phyloP scores from a whole-genome alignment of 192 early-diverging fungal species.

The Umbelopsis ramanniana region DNA sequence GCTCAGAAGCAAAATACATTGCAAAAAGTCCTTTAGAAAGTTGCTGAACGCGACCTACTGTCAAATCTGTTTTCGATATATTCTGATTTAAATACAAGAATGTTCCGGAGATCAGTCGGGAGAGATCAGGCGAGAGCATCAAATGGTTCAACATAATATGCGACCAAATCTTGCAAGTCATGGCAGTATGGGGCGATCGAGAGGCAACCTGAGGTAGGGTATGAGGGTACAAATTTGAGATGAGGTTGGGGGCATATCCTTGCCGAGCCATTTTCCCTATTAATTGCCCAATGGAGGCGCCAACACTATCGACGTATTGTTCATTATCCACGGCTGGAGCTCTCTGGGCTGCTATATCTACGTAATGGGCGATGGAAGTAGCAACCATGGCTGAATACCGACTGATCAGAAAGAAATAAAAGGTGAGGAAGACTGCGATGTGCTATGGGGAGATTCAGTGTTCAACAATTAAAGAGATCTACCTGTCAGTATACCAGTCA shows the following conservation, averaged over 20 bases:
- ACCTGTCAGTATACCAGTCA: constrained; percentile 20
- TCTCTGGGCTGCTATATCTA: background rate
- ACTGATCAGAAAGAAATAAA: background rate
- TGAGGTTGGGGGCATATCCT: background rate
- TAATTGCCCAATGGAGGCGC: background rate
- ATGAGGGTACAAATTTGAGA: background rate
- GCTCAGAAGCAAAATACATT: background rate
- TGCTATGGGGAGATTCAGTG: too few species aligned
- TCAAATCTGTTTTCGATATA: background rate
- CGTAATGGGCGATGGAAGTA: background rate
- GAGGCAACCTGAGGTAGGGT: background rate
- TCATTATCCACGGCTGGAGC: background rate
- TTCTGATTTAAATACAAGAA: background rate
- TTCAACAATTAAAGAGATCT: background rate
- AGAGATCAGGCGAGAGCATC: constrained; percentile 4
- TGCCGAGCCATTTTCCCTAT: constrained; percentile 16
- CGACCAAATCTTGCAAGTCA: constrained; percentile 11
- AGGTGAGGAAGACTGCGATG: background rate
- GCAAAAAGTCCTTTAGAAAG: background rate
- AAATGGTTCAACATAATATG: background rate
- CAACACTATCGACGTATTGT: background rate
- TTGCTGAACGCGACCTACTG: background rate
- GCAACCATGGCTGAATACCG: constrained; percentile 1
- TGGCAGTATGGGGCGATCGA: background rate
- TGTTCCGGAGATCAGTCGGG: background rate